phyloP scores from a whole-genome alignment of 2,329 filamentous ascomycete species.

The Fusarium napiforme region DNA sequence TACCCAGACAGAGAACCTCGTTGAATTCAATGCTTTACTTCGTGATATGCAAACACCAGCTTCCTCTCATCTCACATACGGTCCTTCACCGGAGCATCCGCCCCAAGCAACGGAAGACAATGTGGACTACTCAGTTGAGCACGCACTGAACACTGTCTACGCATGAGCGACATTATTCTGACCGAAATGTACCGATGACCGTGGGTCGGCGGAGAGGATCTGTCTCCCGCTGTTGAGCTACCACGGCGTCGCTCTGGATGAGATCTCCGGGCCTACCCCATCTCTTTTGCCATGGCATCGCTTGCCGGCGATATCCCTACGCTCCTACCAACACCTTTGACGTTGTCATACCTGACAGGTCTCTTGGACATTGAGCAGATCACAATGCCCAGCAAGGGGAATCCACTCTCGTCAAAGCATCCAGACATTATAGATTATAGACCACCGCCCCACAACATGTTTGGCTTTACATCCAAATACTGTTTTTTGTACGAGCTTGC shows the following conservation, averaged over 20 bases:
- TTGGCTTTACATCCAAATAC: constrained; percentile 27
- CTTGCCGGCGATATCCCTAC: constrained; percentile 30
- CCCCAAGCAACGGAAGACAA: constrained; percentile 19
- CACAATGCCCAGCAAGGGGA: constrained; percentile 17
- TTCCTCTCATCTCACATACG: constrained; percentile 15
- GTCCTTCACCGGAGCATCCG: constrained; percentile 26
- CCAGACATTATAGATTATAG: constrained; percentile 29
- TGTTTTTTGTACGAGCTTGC: constrained; percentile 32
- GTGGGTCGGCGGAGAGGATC: constrained; percentile 35
- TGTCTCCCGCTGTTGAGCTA: constrained; percentile 38
- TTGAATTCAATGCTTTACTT: constrained; percentile 7
- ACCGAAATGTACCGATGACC: constrained; percentile 16
- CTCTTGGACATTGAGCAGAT: constrained; percentile 29
- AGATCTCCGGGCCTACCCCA: constrained; percentile 36
- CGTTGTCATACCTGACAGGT: constrained; percentile 37
- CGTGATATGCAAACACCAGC: constrained; percentile 21
- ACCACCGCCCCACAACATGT: constrained; percentile 26
- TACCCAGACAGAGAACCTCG: constrained; percentile 1
- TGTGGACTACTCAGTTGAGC: constrained; percentile 5
- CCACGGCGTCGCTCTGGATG: constrained; percentile 33
- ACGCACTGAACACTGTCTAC: constrained; percentile 1
- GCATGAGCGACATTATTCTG: constrained; percentile 29
- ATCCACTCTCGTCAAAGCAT: constrained; percentile 37
- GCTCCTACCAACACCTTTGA: constrained; percentile 16
- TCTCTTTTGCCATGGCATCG: constrained; percentile 29